Base-by-base conservation (phyloP, 2,329 filamentous ascomycete species). In the Penicillium brevicompactum region DNA sequence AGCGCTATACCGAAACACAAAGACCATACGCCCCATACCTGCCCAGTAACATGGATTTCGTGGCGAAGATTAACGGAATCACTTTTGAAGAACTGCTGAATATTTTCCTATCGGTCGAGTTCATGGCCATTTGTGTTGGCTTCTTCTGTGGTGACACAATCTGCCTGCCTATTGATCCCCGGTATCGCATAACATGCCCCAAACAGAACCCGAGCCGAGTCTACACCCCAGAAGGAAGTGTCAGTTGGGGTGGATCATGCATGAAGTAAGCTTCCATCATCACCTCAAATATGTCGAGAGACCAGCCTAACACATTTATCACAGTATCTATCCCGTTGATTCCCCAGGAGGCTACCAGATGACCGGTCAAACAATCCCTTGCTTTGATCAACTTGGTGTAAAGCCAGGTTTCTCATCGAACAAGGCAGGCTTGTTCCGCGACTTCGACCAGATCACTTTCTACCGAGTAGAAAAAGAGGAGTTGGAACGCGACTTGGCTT, bases 1-100 rank as follows among this genome's bases (percentile, higher is more conserved):
- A 82, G 44, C 78, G 85, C 3, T 88, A 88, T 68, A 82, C 82
- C 65, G 82, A 82, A 22, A 87, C 84, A 0, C 84, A 86, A 58
- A 78, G 86, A 6, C 78, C 81, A 1, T 80, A 84, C 46, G 86
- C 86, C 0, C 80, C 83, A 0, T 88, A 86, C 64, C 75, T 88
- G 0, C 86, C 86, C 0, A 82, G 84, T 60, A 87, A 87, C 51
- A 75, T 87, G 40, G 76, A 81, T 1, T 88, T 87, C 53, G 68
- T 77, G 6, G 80, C 81, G 1, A 78, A 78, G 58, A 83, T 82
- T 66, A 84, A 84, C 59, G 82, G 79, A 3, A 78, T 84, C 54
- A 70, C 66, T 1, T 67, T 74, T 1, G 71, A 79, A 41, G 76
- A 83, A 55, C 70, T 84, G 3, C 76, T 80, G 41, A 71, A 80